A percentile compares a stretch with the other conserved stretches of the same genome.
Evolutionary conservation across 768 basidiomycete genomes (phyloP).

Genomic region (Lanmaoa rubissima): DNA sequence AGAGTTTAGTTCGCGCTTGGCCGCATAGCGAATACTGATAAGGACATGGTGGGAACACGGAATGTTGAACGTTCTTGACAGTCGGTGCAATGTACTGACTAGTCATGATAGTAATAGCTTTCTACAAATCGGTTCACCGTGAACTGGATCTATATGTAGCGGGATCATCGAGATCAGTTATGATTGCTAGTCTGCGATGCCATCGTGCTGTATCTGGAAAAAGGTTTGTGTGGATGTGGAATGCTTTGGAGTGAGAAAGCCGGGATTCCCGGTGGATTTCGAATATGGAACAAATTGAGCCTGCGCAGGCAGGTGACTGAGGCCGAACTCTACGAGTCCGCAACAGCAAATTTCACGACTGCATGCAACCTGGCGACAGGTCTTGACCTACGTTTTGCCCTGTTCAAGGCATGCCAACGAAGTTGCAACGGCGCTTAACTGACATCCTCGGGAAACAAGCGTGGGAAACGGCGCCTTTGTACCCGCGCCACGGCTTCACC

Average conservation of each 20-base stretch:
- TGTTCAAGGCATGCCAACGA: no score
- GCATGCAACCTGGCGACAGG: not conserved
- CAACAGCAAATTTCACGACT: not conserved
- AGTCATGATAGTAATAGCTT: not conserved
- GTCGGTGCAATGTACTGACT: not conserved
- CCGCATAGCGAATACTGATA: not conserved
- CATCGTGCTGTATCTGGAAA: not conserved
- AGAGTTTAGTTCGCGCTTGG: not conserved
- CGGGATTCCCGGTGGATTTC: not conserved
- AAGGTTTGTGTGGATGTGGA: not conserved
- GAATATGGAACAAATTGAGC: not conserved
- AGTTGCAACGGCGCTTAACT: constrained; percentile 15
- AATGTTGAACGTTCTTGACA: not conserved
- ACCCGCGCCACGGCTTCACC: constrained; percentile 8
- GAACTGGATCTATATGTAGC: not conserved
- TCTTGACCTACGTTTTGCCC: no score
- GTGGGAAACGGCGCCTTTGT: constrained; percentile 25
- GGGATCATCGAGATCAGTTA: not conserved
- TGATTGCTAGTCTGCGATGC: not conserved
- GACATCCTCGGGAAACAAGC: constrained; percentile 18
- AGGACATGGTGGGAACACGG: not conserved
- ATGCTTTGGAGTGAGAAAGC: not conserved
- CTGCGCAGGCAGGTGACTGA: constrained; percentile 1
- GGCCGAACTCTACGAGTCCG: not conserved
- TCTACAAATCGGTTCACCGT: not conserved